Conservation (phyloP, 73 alveolate species). For the Loxodes magnus region DNA sequence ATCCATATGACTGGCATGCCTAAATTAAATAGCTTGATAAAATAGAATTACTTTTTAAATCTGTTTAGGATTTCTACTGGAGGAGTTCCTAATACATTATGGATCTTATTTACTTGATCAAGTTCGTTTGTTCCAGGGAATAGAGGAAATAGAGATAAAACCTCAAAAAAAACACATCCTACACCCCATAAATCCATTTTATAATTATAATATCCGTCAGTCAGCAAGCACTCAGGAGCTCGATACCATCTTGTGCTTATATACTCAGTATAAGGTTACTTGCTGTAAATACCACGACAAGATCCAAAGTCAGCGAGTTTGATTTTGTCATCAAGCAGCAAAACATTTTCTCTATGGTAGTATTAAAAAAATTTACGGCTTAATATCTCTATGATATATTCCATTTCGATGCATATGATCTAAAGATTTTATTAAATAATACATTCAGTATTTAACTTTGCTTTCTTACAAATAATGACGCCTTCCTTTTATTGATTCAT, state of each 20-base stretch:
- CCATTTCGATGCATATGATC: slow-evolving; percentile 96
- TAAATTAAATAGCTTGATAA: too few species aligned
- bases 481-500: slow-evolving; percentile 91
- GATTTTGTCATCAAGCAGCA: slow-evolving; percentile 30
- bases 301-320: slow-evolving; percentile 90
- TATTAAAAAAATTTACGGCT: too few species aligned
- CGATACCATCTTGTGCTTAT: slow-evolving; percentile 94
- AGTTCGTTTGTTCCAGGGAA: slow-evolving; percentile 97
- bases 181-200: slow-evolving; percentile 99
- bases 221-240: slow-evolving; percentile 97
- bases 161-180: slow-evolving; percentile 98
- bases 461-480: slow-evolving; percentile 75
- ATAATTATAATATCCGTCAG: slow-evolving; percentile 96
- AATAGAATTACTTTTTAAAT: slow-evolving; percentile 49
- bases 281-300: slow-evolving; percentile 83
- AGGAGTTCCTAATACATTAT: slow-evolving; percentile 86
- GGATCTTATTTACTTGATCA: slow-evolving; percentile 89
- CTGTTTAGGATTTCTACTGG: slow-evolving; percentile 59
- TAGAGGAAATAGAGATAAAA: slow-evolving; percentile 68
- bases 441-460: slow-evolving; percentile 76
- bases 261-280: slow-evolving; percentile 90
- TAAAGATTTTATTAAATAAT: slow-evolving; percentile 76
- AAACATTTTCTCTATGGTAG: slow-evolving; percentile 24
- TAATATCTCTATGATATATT: slow-evolving; percentile 88
- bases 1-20: slow-evolving; percentile 77